Percentiles rank a stretch among this genome's conserved stretches.
phyloP scores from a whole-genome alignment of 2,329 filamentous ascomycete genomes.

The Alternaria metachromatica region DNA sequence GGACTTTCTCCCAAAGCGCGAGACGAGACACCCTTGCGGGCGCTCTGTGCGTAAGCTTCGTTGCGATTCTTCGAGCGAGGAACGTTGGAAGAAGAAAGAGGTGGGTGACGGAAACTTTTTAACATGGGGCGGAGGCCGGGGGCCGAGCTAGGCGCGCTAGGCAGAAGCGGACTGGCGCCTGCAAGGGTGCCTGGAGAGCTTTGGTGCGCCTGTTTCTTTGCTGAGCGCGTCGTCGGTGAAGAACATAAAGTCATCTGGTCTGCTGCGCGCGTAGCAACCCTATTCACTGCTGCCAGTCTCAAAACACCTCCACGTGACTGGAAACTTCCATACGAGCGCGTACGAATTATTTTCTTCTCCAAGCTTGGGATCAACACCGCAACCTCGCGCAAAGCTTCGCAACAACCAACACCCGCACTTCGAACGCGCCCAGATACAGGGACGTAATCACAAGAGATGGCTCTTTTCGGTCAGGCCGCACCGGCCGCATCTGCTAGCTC shows the following conservation, averaged over 20 bases:
- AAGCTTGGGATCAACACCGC: constrained; percentile 2
- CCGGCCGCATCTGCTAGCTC: constrained; percentile 65
- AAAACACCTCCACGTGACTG: neutral
- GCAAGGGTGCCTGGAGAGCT: constrained; percentile 39
- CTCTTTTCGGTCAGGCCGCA: constrained; percentile 64
- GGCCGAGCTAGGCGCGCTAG: constrained; percentile 35
- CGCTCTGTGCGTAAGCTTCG: constrained; percentile 93
- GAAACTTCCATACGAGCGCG: constrained; percentile 5
- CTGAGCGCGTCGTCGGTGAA: constrained; percentile 22
- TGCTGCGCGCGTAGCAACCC: constrained; percentile 4
- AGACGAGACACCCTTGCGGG: constrained; percentile 43
- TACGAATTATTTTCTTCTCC: constrained; percentile 3
- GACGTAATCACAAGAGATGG: constrained; percentile 54
- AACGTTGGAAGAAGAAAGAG: constrained; percentile 63
- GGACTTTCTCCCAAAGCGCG: constrained; percentile 99
- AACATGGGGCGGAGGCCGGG: constrained; percentile 22
- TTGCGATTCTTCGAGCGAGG: constrained; percentile 99
- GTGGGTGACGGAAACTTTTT: constrained; percentile 27
- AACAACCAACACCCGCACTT: constrained; percentile 6
- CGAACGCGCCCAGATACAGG: constrained; percentile 9
- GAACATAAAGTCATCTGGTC: constrained; percentile 18
- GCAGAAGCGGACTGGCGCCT: constrained; percentile 32
- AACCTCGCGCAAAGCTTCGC: constrained; percentile 34
- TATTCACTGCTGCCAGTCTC: neutral
- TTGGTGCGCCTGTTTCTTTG: constrained; percentile 28